Base-by-base conservation (phyloP, 805 yeast genomes). In the Hermanozyma aechmeae region DNA sequence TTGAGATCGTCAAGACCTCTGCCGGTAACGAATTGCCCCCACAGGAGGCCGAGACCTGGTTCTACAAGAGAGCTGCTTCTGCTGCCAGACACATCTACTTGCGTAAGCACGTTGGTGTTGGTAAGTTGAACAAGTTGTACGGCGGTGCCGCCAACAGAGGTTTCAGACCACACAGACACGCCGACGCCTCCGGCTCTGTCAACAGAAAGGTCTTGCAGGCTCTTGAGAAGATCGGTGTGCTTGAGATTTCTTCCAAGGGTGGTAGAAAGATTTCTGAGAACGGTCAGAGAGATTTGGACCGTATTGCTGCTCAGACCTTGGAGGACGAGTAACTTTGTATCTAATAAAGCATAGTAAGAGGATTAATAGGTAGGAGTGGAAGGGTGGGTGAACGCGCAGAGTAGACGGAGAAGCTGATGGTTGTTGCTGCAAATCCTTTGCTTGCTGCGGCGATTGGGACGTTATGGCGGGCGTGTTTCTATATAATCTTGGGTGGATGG, bases 271-370 rank as follows among this genome's bases (percentile, higher is more conserved):
- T 92, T 79, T 81, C 96, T 46, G 96, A 85, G 66, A 83, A 86
- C 73, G 99, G 99, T 67, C 97, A 89, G 76, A 87, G 98, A 84
- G 99, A 92, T 76, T 82, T 92, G 75, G 99, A 92, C 76, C 96
- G 99, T 80, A 89, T 89, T 68, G 97, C 97, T 63, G 95, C 95
- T 67, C 95, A 86, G 75, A 85, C 95, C 65, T 77, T 83, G 68
- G 95, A 86, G 73, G 78, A 76, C 62, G 92, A 82, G n/a, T n/a
- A n/a, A n/a, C n/a, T n/a, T n/a, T n/a, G n/a, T n/a, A n/a, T n/a
- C n/a, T n/a, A n/a, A n/a, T n/a, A n/a, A n/a, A n/a, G n/a, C n/a
- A n/a, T n/a, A n/a, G n/a, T n/a, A n/a, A n/a, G n/a, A n/a, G n/a
- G n/a, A n/a, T n/a, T n/a, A n/a, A n/a, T n/a, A n/a, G n/a, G n/a